Conservation (phyloP, 257 asterid species). For the Plantago elongata region DNA sequence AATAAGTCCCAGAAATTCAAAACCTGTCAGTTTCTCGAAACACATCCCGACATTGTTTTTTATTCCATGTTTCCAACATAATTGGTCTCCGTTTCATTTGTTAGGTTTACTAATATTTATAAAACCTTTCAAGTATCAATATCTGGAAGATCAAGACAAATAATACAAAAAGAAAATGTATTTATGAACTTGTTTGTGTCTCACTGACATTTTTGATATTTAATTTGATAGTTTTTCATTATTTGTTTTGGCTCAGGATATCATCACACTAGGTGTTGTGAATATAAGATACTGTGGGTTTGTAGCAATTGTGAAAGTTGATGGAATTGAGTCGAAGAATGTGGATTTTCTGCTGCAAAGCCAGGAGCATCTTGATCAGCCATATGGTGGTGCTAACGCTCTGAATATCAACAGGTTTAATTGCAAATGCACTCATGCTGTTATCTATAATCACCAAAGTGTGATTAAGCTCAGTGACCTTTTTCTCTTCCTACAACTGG, state of each 20-base stretch:
- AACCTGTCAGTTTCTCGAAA: no score
- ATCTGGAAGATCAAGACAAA: neutral
- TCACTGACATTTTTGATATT: neutral
- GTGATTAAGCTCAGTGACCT: neutral
- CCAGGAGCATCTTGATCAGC: slow-evolving; percentile 75
- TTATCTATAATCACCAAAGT: neutral
- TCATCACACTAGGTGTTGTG: slow-evolving; percentile 78
- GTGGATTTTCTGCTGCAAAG: slow-evolving; percentile 42
- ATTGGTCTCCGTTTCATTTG: no score
- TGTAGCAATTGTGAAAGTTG: slow-evolving; percentile 75
- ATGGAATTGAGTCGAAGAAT: slow-evolving; percentile 44
- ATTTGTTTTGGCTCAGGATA: slow-evolving; percentile 48
- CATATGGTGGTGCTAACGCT: slow-evolving; percentile 97
- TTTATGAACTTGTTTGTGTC: no score
- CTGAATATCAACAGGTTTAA: slow-evolving; percentile 85
- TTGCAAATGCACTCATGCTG: slow-evolving; percentile 4
- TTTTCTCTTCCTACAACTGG: slow-evolving; percentile 11
- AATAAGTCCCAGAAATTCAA: no score
- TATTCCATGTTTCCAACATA: no score
- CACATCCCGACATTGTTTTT: no score
- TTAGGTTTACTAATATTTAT: neutral
- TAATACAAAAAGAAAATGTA: no score
- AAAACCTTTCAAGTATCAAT: neutral
- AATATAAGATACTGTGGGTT: slow-evolving; percentile 75
- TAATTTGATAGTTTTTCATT: neutral